Percentiles rank a stretch among this genome's conserved stretches.
phyloP scores from a whole-genome alignment of 2,329 filamentous ascomycete species.

The Fonsecaea erecta region DNA sequence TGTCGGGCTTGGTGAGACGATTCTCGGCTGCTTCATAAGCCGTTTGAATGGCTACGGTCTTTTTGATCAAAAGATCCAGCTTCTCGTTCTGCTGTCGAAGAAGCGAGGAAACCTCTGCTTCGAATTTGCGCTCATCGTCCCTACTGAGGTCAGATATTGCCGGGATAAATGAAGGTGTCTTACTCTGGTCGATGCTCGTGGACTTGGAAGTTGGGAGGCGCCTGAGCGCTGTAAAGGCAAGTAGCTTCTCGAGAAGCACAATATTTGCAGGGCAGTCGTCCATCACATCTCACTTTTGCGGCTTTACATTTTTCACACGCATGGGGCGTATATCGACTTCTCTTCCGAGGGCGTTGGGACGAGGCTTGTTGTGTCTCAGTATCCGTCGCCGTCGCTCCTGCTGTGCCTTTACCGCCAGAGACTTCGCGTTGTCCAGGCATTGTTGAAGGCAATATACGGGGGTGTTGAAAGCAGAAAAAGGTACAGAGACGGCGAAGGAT shows the following conservation, averaged over 20 bases:
- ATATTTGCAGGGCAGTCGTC: slow-evolving; percentile 18
- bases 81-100: slow-evolving; percentile 20
- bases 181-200: slow-evolving; percentile 11
- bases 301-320: slow-evolving; percentile 20
- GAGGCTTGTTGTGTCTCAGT: not conserved
- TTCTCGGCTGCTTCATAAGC: slow-evolving; percentile 4
- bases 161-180: not conserved
- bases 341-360: slow-evolving; percentile 10
- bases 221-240: slow-evolving; percentile 11
- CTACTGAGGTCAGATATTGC: slow-evolving; percentile 5
- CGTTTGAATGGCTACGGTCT: slow-evolving; percentile 9
- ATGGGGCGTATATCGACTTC: slow-evolving; percentile 24
- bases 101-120: slow-evolving; percentile 1
- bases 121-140: slow-evolving; percentile 3
- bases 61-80: slow-evolving; percentile 19
- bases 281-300: slow-evolving; percentile 21
- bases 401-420: not conserved
- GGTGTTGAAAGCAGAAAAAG: not conserved
- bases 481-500: not conserved
- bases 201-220: slow-evolving; percentile 17
- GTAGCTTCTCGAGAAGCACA: slow-evolving; percentile 19
- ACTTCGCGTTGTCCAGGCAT: not conserved
- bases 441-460: not conserved
- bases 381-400: not conserved
- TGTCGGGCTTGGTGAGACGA: not conserved